Base-by-base conservation (phyloP, 768 basidiomycete genomes). In the Termitomyces sp. region DNA sequence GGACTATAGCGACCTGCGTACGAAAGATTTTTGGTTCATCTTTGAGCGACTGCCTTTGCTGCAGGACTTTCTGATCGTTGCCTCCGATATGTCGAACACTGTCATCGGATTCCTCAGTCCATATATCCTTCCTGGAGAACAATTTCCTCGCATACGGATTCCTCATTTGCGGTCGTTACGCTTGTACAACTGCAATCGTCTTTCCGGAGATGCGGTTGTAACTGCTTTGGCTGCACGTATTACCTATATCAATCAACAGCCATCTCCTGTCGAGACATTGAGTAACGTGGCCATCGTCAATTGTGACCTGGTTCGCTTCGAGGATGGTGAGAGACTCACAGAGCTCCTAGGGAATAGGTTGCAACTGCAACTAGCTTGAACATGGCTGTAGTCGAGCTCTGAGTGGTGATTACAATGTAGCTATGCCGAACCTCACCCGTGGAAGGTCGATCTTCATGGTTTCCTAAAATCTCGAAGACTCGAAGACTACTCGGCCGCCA, bases 1-100 rank as follows among this genome's bases (percentile, higher is more conserved):
- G 89, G 85, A 91, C 63, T 87, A 85, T 62, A 85, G 86, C 53
- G 90, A 91, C 71, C 85, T 90, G 83, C 85, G 89, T 44, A 91
- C 89, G 32, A 91, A 90, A 71, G 90, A 92, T 66, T 92, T 92
- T 65, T 67, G 64, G 31, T 89, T 83, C 72, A 73, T 84, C 47
- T 91, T 91, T 60, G 81, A 83, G 56, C 74, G 77, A 37, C 71
- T 89, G 12, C 66, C 68, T 0, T 58, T 68, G 34, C 72, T 92
- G 46, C 80, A 81, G 62, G 80, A 83, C 48, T 92, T 92, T 68
- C 77, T 79, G 46, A 90, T 92, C 62, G 83, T 86, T 54, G 89
- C 86, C 23, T 90, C 88, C 9, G 90, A 92, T 68, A 87, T 91
- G 89, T 87, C 87, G 27, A 77, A 91, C 71, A 82, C 73, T 40